Conservation (phyloP, 768 basidiomycete genomes). For the Polyporus arcularius region DNA sequence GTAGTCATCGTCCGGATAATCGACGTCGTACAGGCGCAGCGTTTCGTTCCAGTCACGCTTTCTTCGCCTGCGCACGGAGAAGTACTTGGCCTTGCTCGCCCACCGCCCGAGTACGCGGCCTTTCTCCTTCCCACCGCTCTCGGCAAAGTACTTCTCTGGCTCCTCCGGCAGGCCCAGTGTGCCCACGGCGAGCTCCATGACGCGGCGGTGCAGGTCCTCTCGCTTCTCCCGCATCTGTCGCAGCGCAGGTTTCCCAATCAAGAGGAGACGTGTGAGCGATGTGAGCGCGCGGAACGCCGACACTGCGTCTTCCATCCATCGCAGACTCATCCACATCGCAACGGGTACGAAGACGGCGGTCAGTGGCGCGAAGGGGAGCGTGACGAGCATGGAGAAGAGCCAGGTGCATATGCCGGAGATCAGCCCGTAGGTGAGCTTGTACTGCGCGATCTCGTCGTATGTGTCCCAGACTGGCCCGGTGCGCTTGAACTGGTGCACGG, state of each 20-base stretch:
- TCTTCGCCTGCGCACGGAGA: constrained; percentile 73
- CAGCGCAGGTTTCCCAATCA: constrained; percentile 60
- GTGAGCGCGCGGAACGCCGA: constrained; percentile 76
- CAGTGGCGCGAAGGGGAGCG: constrained; percentile 60
- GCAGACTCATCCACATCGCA: constrained; percentile 87
- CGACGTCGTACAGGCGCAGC: constrained; percentile 77
- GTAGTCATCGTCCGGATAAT: constrained; percentile 68
- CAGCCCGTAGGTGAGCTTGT: constrained; percentile 84
- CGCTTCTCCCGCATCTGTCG: constrained; percentile 55
- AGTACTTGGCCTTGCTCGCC: constrained; percentile 75
- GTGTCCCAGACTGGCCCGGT: constrained; percentile 84
- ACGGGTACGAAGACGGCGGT: constrained; percentile 64
- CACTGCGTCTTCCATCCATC: constrained; percentile 86
- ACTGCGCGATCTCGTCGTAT: constrained; percentile 89
- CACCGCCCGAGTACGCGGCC: constrained; percentile 66
- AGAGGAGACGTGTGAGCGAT: constrained; percentile 60
- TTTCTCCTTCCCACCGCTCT: constrained; percentile 65
- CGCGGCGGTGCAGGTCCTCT: constrained; percentile 57
- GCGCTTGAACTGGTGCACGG: constrained; percentile 75
- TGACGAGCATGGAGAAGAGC: constrained; percentile 51
- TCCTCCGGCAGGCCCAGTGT: constrained; percentile 64
- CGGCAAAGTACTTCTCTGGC: constrained; percentile 67
- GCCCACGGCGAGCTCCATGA: constrained; percentile 63
- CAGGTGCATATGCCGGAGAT: constrained; percentile 73
- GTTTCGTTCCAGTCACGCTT: constrained; percentile 93